Conservation (phyloP, 2,329 filamentous ascomycete species). For the Botrytis cinerea region DNA sequence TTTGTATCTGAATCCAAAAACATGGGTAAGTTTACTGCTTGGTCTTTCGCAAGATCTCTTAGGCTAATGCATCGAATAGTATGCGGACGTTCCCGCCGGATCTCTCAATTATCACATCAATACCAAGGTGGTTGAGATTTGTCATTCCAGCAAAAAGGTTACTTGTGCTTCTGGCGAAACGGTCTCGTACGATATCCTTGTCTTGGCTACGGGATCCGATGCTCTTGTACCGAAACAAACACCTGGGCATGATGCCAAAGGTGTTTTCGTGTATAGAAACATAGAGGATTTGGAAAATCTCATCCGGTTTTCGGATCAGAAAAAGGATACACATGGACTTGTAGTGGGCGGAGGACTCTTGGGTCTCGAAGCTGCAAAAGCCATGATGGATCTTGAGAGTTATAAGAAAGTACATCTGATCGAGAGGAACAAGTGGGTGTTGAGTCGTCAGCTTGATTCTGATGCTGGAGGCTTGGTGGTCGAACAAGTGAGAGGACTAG, state of each 20-base stretch:
- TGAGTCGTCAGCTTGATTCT: constrained; percentile 78
- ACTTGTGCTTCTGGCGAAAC: constrained; percentile 68
- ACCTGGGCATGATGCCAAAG: constrained; percentile 75
- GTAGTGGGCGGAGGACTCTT: constrained; percentile 85
- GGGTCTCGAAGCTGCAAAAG: constrained; percentile 86
- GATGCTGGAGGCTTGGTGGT: constrained; percentile 82
- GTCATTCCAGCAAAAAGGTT: constrained; percentile 64
- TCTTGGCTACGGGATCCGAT: constrained; percentile 84
- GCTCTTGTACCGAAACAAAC: constrained; percentile 69
- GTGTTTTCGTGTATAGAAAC: constrained; percentile 87
- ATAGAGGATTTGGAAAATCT: constrained; percentile 78
- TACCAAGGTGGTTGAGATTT: constrained; percentile 69
- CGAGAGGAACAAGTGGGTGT: constrained; percentile 79
- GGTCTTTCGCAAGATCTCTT: not conserved
- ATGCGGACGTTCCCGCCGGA: constrained; percentile 51
- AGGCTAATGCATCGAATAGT: constrained; percentile 30
- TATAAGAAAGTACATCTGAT: constrained; percentile 76
- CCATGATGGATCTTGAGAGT: constrained; percentile 81
- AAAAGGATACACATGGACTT: constrained; percentile 68
- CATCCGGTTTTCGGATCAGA: constrained; percentile 68
- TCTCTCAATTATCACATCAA: constrained; percentile 75
- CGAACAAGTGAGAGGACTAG: constrained; percentile 76
- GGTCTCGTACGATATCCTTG: constrained; percentile 76
- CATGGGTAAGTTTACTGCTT: constrained; percentile 64
- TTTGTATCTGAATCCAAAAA: constrained; percentile 80